phyloP scores from a whole-genome alignment of 2,329 filamentous ascomycete species.

The Verticillium nonalfalfae region DNA sequence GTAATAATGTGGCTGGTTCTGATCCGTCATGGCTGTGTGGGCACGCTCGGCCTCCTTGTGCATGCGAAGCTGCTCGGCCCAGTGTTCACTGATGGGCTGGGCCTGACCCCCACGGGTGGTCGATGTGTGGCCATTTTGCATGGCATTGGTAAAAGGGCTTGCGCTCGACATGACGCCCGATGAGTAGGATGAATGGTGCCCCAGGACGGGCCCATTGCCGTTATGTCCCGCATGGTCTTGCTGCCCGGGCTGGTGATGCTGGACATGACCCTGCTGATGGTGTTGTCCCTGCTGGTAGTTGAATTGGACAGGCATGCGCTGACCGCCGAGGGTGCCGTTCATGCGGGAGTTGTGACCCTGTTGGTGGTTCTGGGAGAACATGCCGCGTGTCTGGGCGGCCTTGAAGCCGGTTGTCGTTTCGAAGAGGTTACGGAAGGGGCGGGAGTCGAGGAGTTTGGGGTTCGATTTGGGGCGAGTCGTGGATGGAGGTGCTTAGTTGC shows the following conservation, averaged over 20 bases:
- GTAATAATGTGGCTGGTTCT: constrained; percentile 63
- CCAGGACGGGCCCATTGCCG: constrained; percentile 47
- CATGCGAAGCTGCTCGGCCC: constrained; percentile 80
- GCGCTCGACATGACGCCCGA: constrained; percentile 59
- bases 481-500: constrained; percentile 40
- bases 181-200: constrained; percentile 55
- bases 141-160: constrained; percentile 49
- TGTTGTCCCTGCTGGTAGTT: constrained; percentile 58
- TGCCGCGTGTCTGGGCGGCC: constrained; percentile 34
- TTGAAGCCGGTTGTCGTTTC: constrained; percentile 19
- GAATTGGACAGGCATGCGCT: constrained; percentile 60
- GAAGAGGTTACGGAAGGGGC: constrained; percentile 13
- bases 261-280: constrained; percentile 58
- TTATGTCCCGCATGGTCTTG: constrained; percentile 50
- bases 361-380: constrained; percentile 70
- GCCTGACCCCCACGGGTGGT: constrained; percentile 42
- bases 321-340: constrained; percentile 61
- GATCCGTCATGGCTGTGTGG: constrained; percentile 64
- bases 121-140: constrained; percentile 51
- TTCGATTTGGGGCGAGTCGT: constrained; percentile 21
- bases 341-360: constrained; percentile 70
- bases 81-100: constrained; percentile 60
- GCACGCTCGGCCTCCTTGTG: constrained; percentile 70
- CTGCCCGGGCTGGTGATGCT: constrained; percentile 56
- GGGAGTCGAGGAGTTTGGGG: constrained; percentile 22